Evolutionary conservation across 768 basidiomycete genomes (phyloP), one percentile per base, ranked within the genome.

Genomic region (Aureoboletus auriporus): DNA sequence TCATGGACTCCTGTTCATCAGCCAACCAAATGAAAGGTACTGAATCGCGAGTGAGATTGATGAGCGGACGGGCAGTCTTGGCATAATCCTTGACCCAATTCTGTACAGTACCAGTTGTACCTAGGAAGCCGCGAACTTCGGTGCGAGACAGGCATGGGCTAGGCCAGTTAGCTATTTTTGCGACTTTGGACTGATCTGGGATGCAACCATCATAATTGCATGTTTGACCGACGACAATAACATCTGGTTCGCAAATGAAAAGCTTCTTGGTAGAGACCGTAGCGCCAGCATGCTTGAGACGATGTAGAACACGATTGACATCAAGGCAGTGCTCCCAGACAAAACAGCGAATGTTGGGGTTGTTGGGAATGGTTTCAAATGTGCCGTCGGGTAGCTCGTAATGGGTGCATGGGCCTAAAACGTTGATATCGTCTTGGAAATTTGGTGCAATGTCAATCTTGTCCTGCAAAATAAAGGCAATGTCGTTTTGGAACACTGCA

Each of bases 371-470:
- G 11, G 39, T 41, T 13, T 60, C 48, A 33, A 23, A 55, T 1
- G 31, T 28, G 8, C 57, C 52, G 8, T 46, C 34, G 0, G 45
- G n/a, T 0, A 42, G n/a, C 14, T 64, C 43, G 46, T 77, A 77
- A 3, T 55, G 39, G 0, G 69, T 68, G 3, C 12, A 17, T 1
- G 72, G 71, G 1, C 75, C 71, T 42, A 64, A 62, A 2, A 74
- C 49, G 0, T 63, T 58, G 5, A 71, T 55, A 51, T 77, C 68
- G 49, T 79, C 72, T 10, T 77, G 65, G 42, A 66, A 79, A 60
- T 7, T 58, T 44, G 5, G 69, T 61, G 16, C 58, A n/a, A 16
- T 69, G 23, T 14, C 70, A 1, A 77, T 75, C 50, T 78, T 69
- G 2, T 56, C 49, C 36, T 68, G 58, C 0, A 77, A 49, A 20